These are phyloP conservation scores for Gentiana macrophylla DNA, from an alignment of 257 asterid genomes.

Conservation along the genomic window DNA sequence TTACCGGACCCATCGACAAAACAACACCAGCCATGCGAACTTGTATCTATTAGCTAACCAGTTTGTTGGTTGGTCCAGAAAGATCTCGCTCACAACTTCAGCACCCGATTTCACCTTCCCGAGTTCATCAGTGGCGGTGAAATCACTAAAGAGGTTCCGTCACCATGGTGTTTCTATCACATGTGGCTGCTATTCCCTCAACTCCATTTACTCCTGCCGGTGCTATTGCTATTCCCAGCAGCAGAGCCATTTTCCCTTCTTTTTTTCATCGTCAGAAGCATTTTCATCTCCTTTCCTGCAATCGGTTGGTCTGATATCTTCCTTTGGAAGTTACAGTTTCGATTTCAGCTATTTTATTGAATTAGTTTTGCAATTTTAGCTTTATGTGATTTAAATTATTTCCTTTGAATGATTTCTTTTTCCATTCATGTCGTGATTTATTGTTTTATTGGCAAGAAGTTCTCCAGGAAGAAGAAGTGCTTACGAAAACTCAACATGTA, in stretches of 20 bases:
- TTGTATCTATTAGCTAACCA: too few species aligned
- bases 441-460: neutral
- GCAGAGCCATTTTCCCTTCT: constrained; percentile 8
- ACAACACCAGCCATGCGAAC: too few species aligned
- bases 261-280: neutral
- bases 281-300: constrained; percentile 8
- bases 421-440: neutral
- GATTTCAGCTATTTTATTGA: neutral
- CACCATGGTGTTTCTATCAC: constrained; percentile 10
- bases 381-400: neutral
- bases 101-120: neutral
- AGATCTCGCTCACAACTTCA: neutral
- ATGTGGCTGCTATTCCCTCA: constrained; percentile 12
- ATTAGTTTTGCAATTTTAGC: too few species aligned
- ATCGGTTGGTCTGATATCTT: constrained; percentile 11
- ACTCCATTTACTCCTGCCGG: constrained; percentile 10
- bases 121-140: too few species aligned
- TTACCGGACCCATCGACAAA: too few species aligned
- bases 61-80: neutral
- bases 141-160: neutral
- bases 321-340: neutral
- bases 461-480: neutral
- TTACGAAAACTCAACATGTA: neutral
- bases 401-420: neutral
- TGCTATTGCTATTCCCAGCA: constrained; percentile 1